Evolutionary conservation across 345 rosid species (phyloP).

Genomic region (Eucalyptus cladocalyx): DNA sequence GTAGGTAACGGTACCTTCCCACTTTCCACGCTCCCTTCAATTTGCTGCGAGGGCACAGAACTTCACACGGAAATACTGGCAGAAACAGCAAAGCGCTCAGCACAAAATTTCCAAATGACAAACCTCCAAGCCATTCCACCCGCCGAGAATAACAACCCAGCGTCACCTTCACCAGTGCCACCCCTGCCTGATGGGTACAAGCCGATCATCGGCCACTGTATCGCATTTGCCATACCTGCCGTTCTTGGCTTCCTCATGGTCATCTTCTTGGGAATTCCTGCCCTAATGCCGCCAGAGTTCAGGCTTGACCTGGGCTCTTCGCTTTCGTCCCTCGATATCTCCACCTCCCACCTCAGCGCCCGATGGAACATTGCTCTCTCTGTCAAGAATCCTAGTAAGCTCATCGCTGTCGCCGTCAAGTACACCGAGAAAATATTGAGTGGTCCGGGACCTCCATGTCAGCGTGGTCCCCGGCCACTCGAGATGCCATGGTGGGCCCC

Average conservation of each 20-base stretch:
- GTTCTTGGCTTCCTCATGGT: not conserved
- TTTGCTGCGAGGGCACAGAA: too few species aligned
- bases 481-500: too few species aligned
- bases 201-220: not conserved
- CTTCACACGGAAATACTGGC: not conserved
- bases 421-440: too few species aligned
- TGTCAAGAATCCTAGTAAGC: not conserved
- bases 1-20: not conserved
- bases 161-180: not conserved
- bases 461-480: too few species aligned
- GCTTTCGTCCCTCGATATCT: not conserved
- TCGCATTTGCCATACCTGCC: rapidly evolving
- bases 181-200: not conserved
- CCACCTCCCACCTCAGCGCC: not conserved
- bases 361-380: not conserved
- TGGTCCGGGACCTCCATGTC: too few species aligned
- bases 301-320: not conserved
- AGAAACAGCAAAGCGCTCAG: too few species aligned
- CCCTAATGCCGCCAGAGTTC: not conserved
- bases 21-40: too few species aligned
- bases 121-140: not conserved
- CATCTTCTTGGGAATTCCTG: not conserved
- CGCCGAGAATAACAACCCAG: not conserved
- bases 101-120: not conserved
- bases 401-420: too few species aligned